Evolutionary conservation across 768 basidiomycete species (phyloP), one percentile per base, ranked within the genome.

Genomic region (Hygrocybe punicea): DNA sequence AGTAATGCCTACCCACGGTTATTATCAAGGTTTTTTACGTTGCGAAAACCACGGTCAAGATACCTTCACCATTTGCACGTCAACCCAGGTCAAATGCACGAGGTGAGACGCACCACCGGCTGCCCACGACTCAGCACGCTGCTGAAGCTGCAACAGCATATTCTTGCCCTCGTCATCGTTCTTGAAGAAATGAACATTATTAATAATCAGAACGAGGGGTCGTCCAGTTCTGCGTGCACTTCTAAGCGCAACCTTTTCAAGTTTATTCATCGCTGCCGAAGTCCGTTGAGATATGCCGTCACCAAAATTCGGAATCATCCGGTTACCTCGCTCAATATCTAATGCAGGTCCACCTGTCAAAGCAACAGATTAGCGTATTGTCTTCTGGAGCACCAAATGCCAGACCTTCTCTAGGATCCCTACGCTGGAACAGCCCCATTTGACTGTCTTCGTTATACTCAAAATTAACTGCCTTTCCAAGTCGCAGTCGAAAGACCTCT

Each of bases 391-490:
- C 11, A 51, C 24, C 23, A 58, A 35, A n/a, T 36, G 1, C 45
- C 62, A 23, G 50, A 79, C 83, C 90, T 79, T 94, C 91, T 67
- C 86, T 73, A 16, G 92, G 91, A 74, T 96, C 91, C 39, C 85
- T 76, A 55, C 91, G 73, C 65, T 90, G 89, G 72, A 93, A 93
- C 19, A 95, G 70, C 7, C 85, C 86, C 2, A 83, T 84, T 68
- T 91, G 89, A 23, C 85, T 86, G 67, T 91, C 89, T 71, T 91
- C 89, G 59, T 88, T 85, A 73, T 80, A 93, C 67, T 96, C 93
- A 64, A 85, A 93, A 63, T 93, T 90, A 40, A 93, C 72, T 10
- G 89, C 85, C 69, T 92, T 92, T 47, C 93, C 93, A 23, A 96
- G 78, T 40, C 91, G 84, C 39, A 93, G 78, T 55, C 87, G 80